phyloP scores from a whole-genome alignment of 345 rosid genomes.

The Populus alba region DNA sequence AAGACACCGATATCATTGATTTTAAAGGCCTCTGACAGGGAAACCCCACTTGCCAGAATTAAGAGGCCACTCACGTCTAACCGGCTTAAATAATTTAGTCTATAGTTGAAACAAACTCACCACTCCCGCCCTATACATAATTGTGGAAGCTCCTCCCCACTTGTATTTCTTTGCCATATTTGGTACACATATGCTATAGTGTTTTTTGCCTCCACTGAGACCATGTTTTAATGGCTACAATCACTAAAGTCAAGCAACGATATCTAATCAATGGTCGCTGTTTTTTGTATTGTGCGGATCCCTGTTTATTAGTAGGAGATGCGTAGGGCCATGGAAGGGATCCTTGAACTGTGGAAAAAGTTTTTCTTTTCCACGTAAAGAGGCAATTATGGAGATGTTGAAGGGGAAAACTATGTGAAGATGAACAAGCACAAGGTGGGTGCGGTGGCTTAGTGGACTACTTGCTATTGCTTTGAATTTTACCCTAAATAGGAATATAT shows the following conservation, averaged over 20 bases:
- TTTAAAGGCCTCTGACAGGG: slow-evolving; percentile 7
- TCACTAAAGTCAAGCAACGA: slow-evolving; percentile 24
- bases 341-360: slow-evolving; percentile 50
- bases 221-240: neutral
- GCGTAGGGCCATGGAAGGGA: slow-evolving; percentile 24
- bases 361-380: slow-evolving; percentile 41
- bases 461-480: slow-evolving; percentile 16
- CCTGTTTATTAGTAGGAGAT: slow-evolving; percentile 32
- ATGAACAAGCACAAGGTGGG: neutral
- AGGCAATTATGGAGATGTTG: slow-evolving; percentile 38
- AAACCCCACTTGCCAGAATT: slow-evolving; percentile 21
- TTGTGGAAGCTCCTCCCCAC: slow-evolving; percentile 14
- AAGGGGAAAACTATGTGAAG: slow-evolving; percentile 1
- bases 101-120: slow-evolving; percentile 3
- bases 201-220: slow-evolving; percentile 23
- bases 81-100: neutral
- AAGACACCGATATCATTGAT: slow-evolving; percentile 32
- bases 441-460: slow-evolving; percentile 22
- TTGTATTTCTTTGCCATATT: slow-evolving; percentile 18
- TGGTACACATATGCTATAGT: slow-evolving; percentile 19
- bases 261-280: slow-evolving; percentile 9
- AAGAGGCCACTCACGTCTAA: neutral
- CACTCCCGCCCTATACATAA: slow-evolving; percentile 2
- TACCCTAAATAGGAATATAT: slow-evolving; percentile 31
- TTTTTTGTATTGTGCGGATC: slow-evolving; percentile 10